phyloP scores from a whole-genome alignment of 768 basidiomycete genomes.

The Leccinum fibrillosum region DNA sequence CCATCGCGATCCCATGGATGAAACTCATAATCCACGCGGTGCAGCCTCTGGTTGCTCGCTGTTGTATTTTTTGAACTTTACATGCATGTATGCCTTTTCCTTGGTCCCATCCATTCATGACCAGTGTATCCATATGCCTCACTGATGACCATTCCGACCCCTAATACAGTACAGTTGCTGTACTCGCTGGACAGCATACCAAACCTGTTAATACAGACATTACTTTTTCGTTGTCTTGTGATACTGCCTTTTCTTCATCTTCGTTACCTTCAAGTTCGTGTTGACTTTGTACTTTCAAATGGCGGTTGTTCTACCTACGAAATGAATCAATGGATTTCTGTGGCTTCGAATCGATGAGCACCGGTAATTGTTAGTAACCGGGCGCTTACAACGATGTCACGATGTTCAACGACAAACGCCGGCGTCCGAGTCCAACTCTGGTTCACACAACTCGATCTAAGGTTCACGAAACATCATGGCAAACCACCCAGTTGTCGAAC shows the following conservation, averaged over 20 bases:
- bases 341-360: not conserved
- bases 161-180: conserved; percentile 27
- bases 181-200: conserved; percentile 25
- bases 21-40: not conserved
- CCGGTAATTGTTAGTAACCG: conserved; percentile 14
- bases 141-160: conserved; percentile 15
- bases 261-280: not conserved
- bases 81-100: conserved; percentile 12
- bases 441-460: not conserved
- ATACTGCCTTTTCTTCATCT: not conserved
- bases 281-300: conserved; percentile 9
- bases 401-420: not conserved
- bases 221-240: conserved; percentile 5
- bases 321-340: conserved; percentile 6
- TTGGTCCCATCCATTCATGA: conserved; percentile 6
- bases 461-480: conserved; percentile 39
- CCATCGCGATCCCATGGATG: conserved; percentile 23
- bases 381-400: not conserved
- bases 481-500: conserved; percentile 68
- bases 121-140: conserved; percentile 32
- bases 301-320: conserved; percentile 1
- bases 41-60: not conserved
- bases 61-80: conserved; percentile 12
- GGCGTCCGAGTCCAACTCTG: not conserved
- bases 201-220: conserved; percentile 23